Evolutionary conservation across 352 stramenopile species (phyloP), one percentile per base, ranked within the genome.

Genomic region (Thraustochytrium striatum): DNA sequence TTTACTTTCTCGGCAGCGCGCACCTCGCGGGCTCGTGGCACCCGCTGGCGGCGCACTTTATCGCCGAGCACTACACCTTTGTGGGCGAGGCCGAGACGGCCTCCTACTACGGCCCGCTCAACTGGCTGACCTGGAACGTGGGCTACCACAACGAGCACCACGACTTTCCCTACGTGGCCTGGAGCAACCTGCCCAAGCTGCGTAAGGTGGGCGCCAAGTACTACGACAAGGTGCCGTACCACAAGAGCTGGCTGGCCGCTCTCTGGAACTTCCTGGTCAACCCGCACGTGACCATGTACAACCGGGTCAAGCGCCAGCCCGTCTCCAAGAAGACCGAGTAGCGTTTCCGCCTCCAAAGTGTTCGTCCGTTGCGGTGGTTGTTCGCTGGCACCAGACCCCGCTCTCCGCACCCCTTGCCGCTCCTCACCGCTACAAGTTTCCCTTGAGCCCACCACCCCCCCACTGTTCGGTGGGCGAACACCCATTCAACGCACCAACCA

Each of bases 131-230:
- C 55, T 98, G 97, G 83, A 98, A 98, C 85, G 95, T 99, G 28
- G 95, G 95, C 28, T 96, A 97, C 82, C 95, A 99, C 87, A 98
- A 98, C 85, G 94, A 98, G 85, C 95, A 99, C 86, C 95, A 99
- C 83, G 95, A 99, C 85, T 98, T 99, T 84, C 92, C 94, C 36
- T 61, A 92, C 44, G 61, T 86, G 3, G 81, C 81, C 3, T 83
- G 73, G n/a, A 88, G 89, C 68, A 90, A 89, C 41, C 87, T 99
- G 53, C 94, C 70, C 13, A 33, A 21, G 70, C 58, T 80, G 3
- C 58, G 52, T 44, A 9, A 8, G 13, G 11, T 81, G 9, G 72
- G 72, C 28, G 62, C 68, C 0, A 94, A 98, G 85, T 98, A 94
- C 83, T 99, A 99, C 85, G 91, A 98, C 81, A 88, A 90, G 57